Percentiles rank a stretch among this genome's conserved stretches.
Conservation (phyloP, 305 asterid species). For the Nicotiana rustica region DNA sequence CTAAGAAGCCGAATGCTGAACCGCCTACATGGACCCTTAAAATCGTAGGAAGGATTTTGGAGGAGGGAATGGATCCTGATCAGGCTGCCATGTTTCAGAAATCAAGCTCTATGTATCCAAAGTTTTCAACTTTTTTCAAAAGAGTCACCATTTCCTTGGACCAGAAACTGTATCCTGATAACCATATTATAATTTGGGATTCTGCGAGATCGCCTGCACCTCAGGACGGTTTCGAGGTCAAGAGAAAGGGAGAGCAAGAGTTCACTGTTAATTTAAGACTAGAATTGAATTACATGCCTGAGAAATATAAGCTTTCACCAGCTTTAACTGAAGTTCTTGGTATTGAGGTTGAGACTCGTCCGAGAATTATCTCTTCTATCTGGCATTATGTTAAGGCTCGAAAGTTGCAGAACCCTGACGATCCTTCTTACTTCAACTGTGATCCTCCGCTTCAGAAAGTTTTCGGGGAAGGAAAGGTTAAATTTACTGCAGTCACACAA, state of each 20-base stretch:
- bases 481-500: conserved; percentile 83
- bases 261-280: conserved; percentile 78
- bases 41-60: conserved; percentile 90
- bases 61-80: conserved; percentile 92
- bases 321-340: conserved; percentile 87
- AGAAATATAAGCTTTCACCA: conserved; percentile 81
- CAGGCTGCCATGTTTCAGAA: conserved; percentile 87
- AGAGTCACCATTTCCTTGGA: conserved; percentile 89
- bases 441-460: conserved; percentile 88
- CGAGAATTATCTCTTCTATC: conserved; percentile 88
- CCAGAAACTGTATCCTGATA: conserved; percentile 86
- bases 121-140: conserved; percentile 87
- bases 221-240: conserved; percentile 95
- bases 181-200: conserved; percentile 92
- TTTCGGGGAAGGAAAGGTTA: conserved; percentile 75
- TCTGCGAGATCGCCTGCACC: conserved; percentile 82
- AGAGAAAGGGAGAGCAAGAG: conserved; percentile 95
- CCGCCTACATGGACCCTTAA: conserved; percentile 97
- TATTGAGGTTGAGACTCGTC: conserved; percentile 90
- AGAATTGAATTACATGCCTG: conserved; percentile 92
- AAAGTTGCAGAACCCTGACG: conserved; percentile 86
- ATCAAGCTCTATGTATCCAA: conserved; percentile 72
- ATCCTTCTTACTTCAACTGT: conserved; percentile 86
- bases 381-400: conserved; percentile 98
- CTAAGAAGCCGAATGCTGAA: conserved; percentile 91